Evolutionary conservation across 257 asterid species (phyloP).

Genomic region (Lycium ferocissimum): DNA sequence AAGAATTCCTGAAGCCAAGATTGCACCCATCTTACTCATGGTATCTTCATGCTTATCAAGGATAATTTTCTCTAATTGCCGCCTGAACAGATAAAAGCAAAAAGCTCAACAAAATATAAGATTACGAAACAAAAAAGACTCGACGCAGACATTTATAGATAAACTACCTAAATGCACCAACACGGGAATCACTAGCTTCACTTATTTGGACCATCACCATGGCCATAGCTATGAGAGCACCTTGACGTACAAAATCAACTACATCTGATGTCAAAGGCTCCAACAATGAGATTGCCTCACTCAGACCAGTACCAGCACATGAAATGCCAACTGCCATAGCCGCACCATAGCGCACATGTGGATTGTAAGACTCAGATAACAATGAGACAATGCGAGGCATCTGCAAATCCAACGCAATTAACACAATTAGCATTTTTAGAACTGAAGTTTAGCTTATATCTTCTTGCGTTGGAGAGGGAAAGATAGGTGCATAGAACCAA

Average conservation of each 20-base stretch:
- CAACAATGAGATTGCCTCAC: slow-evolving; percentile 92
- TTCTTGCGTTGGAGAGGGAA: neutral
- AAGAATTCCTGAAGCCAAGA: slow-evolving; percentile 90
- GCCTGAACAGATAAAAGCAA: slow-evolving; percentile 50
- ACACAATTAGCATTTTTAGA: neutral
- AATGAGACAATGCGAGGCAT: slow-evolving; percentile 91
- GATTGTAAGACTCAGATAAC: slow-evolving; percentile 97
- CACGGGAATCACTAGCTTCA: slow-evolving; percentile 97
- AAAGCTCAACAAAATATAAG: neutral
- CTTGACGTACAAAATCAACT: slow-evolving; percentile 98
- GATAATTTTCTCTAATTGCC: slow-evolving; percentile 89
- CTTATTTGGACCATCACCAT: slow-evolving; percentile 96
- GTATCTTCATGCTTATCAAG: slow-evolving; percentile 96
- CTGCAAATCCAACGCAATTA: slow-evolving; percentile 52
- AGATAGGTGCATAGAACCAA: neutral
- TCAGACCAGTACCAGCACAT: slow-evolving; percentile 96
- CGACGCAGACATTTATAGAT: neutral
- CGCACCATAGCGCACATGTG: slow-evolving; percentile 98
- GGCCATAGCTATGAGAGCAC: slow-evolving; percentile 98
- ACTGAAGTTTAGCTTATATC: neutral
- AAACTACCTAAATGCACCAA: slow-evolving; percentile 86
- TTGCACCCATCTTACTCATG: slow-evolving; percentile 99
- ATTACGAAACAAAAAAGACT: neutral
- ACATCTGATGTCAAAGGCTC: slow-evolving; percentile 97
- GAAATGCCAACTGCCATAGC: slow-evolving; percentile 98